A percentile compares a stretch with the other conserved stretches of the same genome.
phyloP scores from a whole-genome alignment of 1,139 yeast genomes.

The Candida freyschussii region DNA sequence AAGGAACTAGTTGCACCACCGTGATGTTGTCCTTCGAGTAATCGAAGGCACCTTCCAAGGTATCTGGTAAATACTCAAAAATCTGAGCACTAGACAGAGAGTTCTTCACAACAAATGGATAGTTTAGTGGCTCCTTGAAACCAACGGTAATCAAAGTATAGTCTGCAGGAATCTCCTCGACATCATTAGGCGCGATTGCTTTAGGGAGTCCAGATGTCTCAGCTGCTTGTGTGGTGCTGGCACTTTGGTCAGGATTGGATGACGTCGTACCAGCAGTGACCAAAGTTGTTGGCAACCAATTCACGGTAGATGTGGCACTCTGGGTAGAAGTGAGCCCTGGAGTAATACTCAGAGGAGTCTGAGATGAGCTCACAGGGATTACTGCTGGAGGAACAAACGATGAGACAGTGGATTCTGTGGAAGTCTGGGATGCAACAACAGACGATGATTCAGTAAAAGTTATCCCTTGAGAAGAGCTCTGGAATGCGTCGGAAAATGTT shows the following conservation, averaged over 20 bases:
- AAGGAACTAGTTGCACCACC: slow-evolving; percentile 63
- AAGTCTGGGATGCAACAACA: too few relatives aligned
- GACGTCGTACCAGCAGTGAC: slow-evolving; percentile 25
- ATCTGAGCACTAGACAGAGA: slow-evolving; percentile 72
- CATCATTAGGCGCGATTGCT: slow-evolving; percentile 56
- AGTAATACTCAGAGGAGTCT: background rate
- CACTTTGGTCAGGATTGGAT: slow-evolving; percentile 27
- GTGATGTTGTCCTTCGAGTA: slow-evolving; percentile 37
- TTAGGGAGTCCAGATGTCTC: slow-evolving; percentile 58
- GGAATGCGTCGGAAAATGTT: too few relatives aligned
- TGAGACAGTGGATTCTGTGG: slow-evolving; percentile 2
- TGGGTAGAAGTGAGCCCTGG: too few relatives aligned
- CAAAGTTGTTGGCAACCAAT: slow-evolving; percentile 32
- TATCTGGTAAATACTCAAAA: slow-evolving; percentile 62
- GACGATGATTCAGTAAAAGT: slow-evolving; percentile 8
- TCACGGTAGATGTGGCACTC: slow-evolving; percentile 15
- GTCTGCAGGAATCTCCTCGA: slow-evolving; percentile 28
- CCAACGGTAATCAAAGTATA: slow-evolving; percentile 62
- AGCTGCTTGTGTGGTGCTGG: slow-evolving; percentile 34
- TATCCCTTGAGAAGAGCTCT: too few relatives aligned
- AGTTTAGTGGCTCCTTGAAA: slow-evolving; percentile 63
- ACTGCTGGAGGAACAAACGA: slow-evolving; percentile 2
- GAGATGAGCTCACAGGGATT: slow-evolving; percentile 1
- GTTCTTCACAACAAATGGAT: slow-evolving; percentile 64
- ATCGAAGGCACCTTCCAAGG: slow-evolving; percentile 49